Base-by-base conservation (phyloP, 2,329 filamentous ascomycete species). In the Sporothrix humicola region DNA sequence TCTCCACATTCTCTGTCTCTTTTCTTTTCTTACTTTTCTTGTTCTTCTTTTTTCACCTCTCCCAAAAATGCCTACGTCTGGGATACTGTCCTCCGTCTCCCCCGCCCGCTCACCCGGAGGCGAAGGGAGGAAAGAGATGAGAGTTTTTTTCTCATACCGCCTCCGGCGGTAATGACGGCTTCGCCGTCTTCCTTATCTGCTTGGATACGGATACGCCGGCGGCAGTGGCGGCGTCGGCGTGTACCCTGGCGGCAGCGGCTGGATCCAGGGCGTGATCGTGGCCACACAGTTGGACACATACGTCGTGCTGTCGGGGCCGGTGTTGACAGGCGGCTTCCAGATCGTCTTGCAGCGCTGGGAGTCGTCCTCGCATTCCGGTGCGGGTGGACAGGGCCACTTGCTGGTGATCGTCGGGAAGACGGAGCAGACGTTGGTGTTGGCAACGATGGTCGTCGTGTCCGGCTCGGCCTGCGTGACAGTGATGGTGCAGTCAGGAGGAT, bases 351-450 rank as follows among this genome's bases (percentile, higher is more conserved):
- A 61, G 3, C 13, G 10, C 15, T 61, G 58, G 58, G 23, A 15
- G 23, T 26, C 23, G 46, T 52, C 65, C 3, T 52, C 46, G 37
- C 44, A 50, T 3, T 20, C 65, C 1, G 46, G 65, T 7, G 44
- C 46, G 10, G 65, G 46, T 3, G 46, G 44, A n/a, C 65, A 68
- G 20, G 65, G 44, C 1, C 17, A n/a, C 20, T 44, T 31, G n/a
- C 13, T n/a, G 6, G 65, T 68, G 20, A 68, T n/a, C 13, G 65
- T 52, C 20, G 65, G 65, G 12, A 68, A 52, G 9, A 68, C 65
- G 17, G 65, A 68, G 44, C 65, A 68, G 12, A 68, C 65, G 65
- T 48, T 52, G 17, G 65, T 68, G 46, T 68, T 68, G 65, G 20
- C 44, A 20, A 68, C 65, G 17, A 31, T 68, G 13, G 65, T 68